Percentiles rank a stretch among this genome's conserved stretches.
Conservation (phyloP, 2,329 filamentous ascomycete species). For the Diaporthe citrichinensis region DNA sequence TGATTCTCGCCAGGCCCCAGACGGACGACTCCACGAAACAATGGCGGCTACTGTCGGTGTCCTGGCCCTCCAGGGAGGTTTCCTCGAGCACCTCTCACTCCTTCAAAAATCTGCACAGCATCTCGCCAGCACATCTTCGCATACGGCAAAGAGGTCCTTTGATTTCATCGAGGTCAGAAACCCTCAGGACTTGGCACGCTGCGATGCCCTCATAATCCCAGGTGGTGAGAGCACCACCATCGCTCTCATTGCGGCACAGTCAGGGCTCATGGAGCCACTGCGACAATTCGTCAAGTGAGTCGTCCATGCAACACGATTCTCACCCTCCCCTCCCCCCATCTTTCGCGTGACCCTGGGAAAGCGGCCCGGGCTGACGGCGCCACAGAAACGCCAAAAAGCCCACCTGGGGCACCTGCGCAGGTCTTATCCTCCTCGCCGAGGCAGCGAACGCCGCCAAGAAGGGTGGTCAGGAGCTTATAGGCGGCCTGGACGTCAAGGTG, state of each 20-base stretch:
- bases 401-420: slow-evolving; percentile 96
- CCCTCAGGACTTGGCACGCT: slow-evolving; percentile 75
- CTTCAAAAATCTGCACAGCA: slow-evolving; percentile 76
- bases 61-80: slow-evolving; percentile 89
- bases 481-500: slow-evolving; percentile 90
- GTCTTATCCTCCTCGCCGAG: slow-evolving; percentile 90
- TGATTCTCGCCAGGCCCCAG: neutral
- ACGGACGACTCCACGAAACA: neutral
- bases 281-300: slow-evolving; percentile 90
- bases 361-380: slow-evolving; percentile 34
- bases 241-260: slow-evolving; percentile 86
- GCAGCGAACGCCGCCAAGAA: slow-evolving; percentile 90
- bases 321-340: neutral
- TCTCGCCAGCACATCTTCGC: slow-evolving; percentile 52
- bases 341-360: neutral
- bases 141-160: slow-evolving; percentile 58
- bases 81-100: slow-evolving; percentile 87
- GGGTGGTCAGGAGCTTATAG: slow-evolving; percentile 93
- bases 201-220: slow-evolving; percentile 89
- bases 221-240: slow-evolving; percentile 97
- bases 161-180: slow-evolving; percentile 86
- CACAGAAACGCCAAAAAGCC: slow-evolving; percentile 80
- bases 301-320: neutral
- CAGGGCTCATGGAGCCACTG: slow-evolving; percentile 85
- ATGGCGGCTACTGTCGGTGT: slow-evolving; percentile 69